Base-by-base conservation (phyloP, 2,329 filamentous ascomycete species). In the Dactylellina leptospora region DNA sequence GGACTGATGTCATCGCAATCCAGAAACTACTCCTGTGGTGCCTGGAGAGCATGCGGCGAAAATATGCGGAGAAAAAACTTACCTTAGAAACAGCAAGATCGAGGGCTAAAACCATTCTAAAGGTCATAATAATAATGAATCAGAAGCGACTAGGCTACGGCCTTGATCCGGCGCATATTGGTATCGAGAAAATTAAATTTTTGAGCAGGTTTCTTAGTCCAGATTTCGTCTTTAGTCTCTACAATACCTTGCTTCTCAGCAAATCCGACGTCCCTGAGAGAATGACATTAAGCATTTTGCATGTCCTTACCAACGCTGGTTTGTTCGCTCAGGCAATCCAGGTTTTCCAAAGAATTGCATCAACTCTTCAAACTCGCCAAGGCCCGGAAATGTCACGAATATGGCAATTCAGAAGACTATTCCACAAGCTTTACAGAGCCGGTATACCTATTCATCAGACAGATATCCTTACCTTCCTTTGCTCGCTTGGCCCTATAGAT, bases 331-430 rank as follows among this genome's bases (percentile, higher is more conserved):
- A 64, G 23, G 68, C 68, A 22, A 55, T 72, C 23, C 59, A 64
- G 20, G 47, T 64, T n/a, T 72, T 72, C 47, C 59, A 72, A 23
- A 59, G 38, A 33, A 53, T 72, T 28, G 53, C 59, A 13, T 22
- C 36, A n/a, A 59, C 33, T n/a, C 16, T 59, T 1, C 5, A 28
- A 1, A 16, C 18, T 20, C 5, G 23, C 20, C 40, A 40, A 3
- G n/a, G 25, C 2, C 18, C 51, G 9, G 55, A 25, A 6, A 10
- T 20, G 1, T 16, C 40, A 5, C 59, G 61, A 27, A 45, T 48
- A 10, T 68, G 69, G 69, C 28, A 66, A n/a, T 68, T 73, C 30
- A 38, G 69, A n/a, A 50, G 62, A 36, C 23, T 73, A 5, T 73
- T 73, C 25, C 36, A 56, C 6, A 61, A 58, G 42, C 28, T 73